Evolutionary conservation across 257 asterid genomes (phyloP).

Genomic region (Jacaranda mimosifolia): DNA sequence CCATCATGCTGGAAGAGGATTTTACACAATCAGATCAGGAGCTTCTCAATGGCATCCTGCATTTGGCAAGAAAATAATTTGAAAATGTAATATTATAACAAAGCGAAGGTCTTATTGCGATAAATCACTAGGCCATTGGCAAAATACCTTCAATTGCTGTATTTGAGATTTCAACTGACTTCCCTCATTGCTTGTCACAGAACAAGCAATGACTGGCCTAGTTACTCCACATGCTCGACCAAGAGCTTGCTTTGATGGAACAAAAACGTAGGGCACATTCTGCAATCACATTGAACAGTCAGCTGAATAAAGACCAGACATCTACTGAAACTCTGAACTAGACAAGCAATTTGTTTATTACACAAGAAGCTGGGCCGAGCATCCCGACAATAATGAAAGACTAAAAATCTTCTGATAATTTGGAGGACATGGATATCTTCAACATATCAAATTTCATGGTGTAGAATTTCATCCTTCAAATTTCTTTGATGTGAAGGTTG

Average conservation of each 20-base stretch:
- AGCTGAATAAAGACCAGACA: neutral
- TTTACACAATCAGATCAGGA: conserved; percentile 41
- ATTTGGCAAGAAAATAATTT: neutral
- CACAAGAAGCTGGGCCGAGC: conserved; percentile 9
- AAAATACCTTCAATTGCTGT: conserved; percentile 74
- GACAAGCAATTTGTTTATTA: neutral
- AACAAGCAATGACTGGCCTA: conserved; percentile 89
- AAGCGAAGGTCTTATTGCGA: neutral
- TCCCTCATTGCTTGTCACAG: conserved; percentile 87
- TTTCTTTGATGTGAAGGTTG: neutral
- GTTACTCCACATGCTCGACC: conserved; percentile 97
- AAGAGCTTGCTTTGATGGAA: conserved; percentile 82
- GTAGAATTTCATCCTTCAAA: neutral
- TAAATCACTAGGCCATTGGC: neutral
- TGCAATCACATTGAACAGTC: conserved; percentile 29
- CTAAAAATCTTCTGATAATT: too few species aligned
- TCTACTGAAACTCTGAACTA: neutral
- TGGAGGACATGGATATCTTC: neutral
- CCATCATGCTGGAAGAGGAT: conserved; percentile 47
- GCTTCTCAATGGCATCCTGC: conserved; percentile 59
- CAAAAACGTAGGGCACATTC: conserved; percentile 82
- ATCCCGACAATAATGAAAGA: neutral
- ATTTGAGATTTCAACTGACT: conserved; percentile 93
- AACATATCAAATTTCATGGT: neutral
- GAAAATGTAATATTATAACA: neutral